Base-by-base conservation (phyloP, 169 alveolate species). In the Theileria equi region DNA sequence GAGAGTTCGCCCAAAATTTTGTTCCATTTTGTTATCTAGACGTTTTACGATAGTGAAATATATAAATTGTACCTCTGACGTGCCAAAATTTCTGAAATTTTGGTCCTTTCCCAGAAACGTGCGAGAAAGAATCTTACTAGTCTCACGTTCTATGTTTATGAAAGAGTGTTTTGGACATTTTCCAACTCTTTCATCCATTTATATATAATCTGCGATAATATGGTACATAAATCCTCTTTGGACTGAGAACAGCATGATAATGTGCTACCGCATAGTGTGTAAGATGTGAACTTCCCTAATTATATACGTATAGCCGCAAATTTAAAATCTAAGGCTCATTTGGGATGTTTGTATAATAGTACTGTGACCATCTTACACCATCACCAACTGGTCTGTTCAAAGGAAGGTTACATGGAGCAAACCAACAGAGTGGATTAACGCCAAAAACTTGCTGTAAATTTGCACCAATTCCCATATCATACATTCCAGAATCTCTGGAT, bases 341-440 rank as follows among this genome's bases (percentile, higher is more conserved):
- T 32, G 86, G 81, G 38, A 77, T 65, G 31, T 31, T 40, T 54
- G 53, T 63, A 48, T 77, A 77, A 57, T 57, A 74, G 36, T 77
- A 67, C 49, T 76, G 88, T 28, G 93, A 82, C 96, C 96, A 91
- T 5, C 96, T 66, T 19, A 91, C 96, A 17, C 96, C 96, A 61
- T 91, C 96, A 0, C 96, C 96, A 10, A 89, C 95, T 1, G 96
- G 96, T 28, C 94, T 71, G 29, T 87, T 88, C 8, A 91, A 82
- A 35, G 89, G 82, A n/a, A 85, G 73, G 45, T 91, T 91, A 52
- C 81, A 85, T 8, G 96, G 96, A 36, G 91, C 89, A 50, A 91
- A 81, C 96, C 96, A 91, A 35, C 93, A 91, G 49, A 90, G 77
- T 0, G 94, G 92, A 64, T 91, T 88, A 25, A 84, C 82, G 1